phyloP scores from a whole-genome alignment of 1,139 yeast genomes.

The Candida sanyaensis region DNA sequence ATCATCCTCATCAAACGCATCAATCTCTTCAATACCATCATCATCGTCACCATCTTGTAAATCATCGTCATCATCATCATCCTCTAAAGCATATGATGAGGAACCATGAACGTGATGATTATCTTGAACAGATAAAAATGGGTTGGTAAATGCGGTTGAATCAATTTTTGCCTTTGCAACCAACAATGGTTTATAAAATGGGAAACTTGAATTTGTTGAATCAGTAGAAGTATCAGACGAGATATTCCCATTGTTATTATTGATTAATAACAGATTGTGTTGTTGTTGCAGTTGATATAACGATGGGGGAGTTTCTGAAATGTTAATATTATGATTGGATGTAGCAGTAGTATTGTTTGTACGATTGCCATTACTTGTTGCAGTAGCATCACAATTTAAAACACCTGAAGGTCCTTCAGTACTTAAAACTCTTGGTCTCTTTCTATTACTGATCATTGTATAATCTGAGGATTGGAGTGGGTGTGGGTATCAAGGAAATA shows the following conservation, averaged over 20 bases:
- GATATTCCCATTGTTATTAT: not conserved
- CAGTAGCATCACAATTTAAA: slow-evolving; percentile 26
- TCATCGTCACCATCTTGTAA: slow-evolving; percentile 11
- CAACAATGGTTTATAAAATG: slow-evolving; percentile 4
- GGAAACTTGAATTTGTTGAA: slow-evolving; percentile 4
- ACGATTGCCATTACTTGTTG: slow-evolving; percentile 6
- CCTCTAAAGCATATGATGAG: slow-evolving; percentile 1
- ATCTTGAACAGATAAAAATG: slow-evolving; percentile 12
- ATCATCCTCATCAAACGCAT: slow-evolving; percentile 24
- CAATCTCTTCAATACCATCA: slow-evolving; percentile 21
- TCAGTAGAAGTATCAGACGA: slow-evolving; percentile 6
- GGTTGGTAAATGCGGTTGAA: slow-evolving; percentile 9
- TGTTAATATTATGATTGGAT: slow-evolving; percentile 1
- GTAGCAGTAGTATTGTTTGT: slow-evolving; percentile 5
- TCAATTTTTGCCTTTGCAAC: slow-evolving; percentile 6
- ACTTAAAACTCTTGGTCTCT: slow-evolving; percentile 47
- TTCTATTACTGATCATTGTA: slow-evolving; percentile 36
- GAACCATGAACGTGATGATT: slow-evolving; percentile 7
- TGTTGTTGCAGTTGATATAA: slow-evolving; percentile 4
- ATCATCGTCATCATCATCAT: slow-evolving; percentile 7
- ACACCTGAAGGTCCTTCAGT: slow-evolving; percentile 25
- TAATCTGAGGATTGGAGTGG: not conserved
- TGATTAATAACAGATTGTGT: slow-evolving; percentile 3
- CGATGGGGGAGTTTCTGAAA: slow-evolving; percentile 6
- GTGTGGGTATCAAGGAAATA: not conserved